Conservation (phyloP, 108 stramenopile species). For the Seminavis robusta region DNA sequence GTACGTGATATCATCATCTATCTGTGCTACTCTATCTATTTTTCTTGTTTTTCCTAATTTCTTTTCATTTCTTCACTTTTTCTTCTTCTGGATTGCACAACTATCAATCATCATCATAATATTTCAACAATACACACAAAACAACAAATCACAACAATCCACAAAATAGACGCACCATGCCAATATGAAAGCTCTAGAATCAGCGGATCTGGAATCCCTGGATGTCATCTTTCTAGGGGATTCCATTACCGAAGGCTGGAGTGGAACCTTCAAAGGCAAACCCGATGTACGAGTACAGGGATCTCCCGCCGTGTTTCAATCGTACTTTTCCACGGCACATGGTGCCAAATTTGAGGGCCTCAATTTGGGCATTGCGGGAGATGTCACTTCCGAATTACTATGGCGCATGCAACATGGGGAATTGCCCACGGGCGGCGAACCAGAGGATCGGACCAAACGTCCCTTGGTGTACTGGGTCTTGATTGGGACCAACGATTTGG, state of each 20-base stretch:
- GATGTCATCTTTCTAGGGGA: conserved; percentile 52
- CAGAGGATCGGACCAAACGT: too few species aligned
- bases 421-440: conserved; percentile 37
- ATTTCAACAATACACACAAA: too few species aligned
- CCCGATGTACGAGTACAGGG: background rate
- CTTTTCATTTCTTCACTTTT: too few species aligned
- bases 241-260: conserved; percentile 55
- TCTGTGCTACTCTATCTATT: too few species aligned
- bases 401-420: conserved; percentile 52
- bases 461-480: conserved; percentile 31
- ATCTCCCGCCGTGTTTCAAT: background rate
- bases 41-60: too few species aligned
- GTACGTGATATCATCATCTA: too few species aligned
- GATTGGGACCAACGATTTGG: conserved; percentile 12
- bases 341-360: conserved; percentile 4
- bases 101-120: too few species aligned
- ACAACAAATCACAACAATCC: too few species aligned
- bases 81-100: too few species aligned
- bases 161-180: too few species aligned
- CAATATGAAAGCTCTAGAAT: too few species aligned
- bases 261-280: conserved; percentile 31
- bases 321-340: background rate
- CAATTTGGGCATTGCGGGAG: conserved; percentile 26
- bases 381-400: conserved; percentile 17
- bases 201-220: too few species aligned